These are phyloP conservation scores for Fragaria iinumae DNA, from an alignment of 306 rosid genomes.

Conservation along the genomic window DNA sequence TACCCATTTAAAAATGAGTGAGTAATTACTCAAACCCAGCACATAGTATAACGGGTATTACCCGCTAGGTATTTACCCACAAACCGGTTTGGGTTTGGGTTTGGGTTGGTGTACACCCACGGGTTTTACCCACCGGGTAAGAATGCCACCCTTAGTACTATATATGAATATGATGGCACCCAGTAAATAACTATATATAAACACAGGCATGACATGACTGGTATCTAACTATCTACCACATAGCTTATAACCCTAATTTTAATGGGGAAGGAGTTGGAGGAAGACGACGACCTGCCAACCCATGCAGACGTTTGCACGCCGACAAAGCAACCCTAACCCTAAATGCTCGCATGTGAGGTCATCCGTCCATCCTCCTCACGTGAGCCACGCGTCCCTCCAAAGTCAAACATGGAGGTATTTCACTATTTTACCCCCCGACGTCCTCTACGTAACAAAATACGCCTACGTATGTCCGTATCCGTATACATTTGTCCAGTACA, in stretches of 20 bases:
- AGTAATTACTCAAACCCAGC: no score
- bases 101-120: no score
- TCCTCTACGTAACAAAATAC: neutral
- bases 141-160: no score
- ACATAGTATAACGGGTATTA: no score
- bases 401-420: neutral
- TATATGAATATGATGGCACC: neutral
- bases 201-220: neutral
- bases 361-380: conserved; percentile 4
- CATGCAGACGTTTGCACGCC: conserved; percentile 7
- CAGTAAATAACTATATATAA: neutral
- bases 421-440: neutral
- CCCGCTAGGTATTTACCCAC: no score
- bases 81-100: no score
- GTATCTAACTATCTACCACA: neutral
- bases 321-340: neutral
- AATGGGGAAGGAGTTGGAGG: neutral
- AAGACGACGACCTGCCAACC: conserved; percentile 20
- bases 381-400: conserved; percentile 11
- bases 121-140: no score
- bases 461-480: neutral
- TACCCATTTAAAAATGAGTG: no score
- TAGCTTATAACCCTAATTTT: neutral
- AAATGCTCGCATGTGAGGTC: neutral
- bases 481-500: conserved; percentile 2